phyloP scores from a whole-genome alignment of 116 monocot species.

The Papilionanthe hybrid region DNA sequence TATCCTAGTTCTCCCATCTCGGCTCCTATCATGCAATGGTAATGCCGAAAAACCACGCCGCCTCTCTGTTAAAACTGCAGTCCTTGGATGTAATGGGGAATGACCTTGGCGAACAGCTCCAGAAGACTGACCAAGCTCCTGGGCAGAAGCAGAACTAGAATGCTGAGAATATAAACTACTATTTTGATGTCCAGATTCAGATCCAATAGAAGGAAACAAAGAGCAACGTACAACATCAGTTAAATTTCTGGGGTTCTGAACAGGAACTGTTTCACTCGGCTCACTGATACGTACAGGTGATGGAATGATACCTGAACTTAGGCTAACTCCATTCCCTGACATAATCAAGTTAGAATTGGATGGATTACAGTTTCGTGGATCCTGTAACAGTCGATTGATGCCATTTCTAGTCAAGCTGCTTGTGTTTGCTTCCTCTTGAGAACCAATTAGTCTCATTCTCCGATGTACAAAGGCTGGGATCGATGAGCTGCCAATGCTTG shows the following conservation, averaged over 20 bases:
- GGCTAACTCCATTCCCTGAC: constrained; percentile 5
- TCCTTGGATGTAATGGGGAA: constrained; percentile 9
- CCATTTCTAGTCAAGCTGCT: constrained; percentile 20
- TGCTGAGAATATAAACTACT: background rate
- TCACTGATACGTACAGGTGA: background rate
- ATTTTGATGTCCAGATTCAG: constrained; percentile 13
- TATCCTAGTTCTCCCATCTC: constrained; percentile 23
- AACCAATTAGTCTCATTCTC: constrained; percentile 12
- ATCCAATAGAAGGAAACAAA: constrained; percentile 9
- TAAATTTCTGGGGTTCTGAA: constrained; percentile 9
- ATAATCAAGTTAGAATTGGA: constrained; percentile 4
- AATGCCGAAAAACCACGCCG: constrained; percentile 6
- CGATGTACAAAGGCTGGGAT: background rate
- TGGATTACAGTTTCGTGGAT: constrained; percentile 17
- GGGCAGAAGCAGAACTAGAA: constrained; percentile 5
- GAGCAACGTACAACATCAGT: background rate
- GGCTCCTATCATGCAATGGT: constrained; percentile 11
- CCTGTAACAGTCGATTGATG: constrained; percentile 22
- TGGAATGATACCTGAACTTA: constrained; percentile 9
- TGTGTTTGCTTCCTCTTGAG: constrained; percentile 18
- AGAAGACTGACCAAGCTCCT: constrained; percentile 7
- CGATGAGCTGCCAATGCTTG: too few relatives aligned
- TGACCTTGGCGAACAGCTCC: constrained; percentile 4
- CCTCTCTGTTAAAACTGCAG: constrained; percentile 3
- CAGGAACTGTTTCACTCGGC: constrained; percentile 5